Percentiles rank a stretch among this genome's conserved stretches.
Evolutionary conservation across 305 asterid species (phyloP).

Genomic region (Fraxinus baroniana): DNA sequence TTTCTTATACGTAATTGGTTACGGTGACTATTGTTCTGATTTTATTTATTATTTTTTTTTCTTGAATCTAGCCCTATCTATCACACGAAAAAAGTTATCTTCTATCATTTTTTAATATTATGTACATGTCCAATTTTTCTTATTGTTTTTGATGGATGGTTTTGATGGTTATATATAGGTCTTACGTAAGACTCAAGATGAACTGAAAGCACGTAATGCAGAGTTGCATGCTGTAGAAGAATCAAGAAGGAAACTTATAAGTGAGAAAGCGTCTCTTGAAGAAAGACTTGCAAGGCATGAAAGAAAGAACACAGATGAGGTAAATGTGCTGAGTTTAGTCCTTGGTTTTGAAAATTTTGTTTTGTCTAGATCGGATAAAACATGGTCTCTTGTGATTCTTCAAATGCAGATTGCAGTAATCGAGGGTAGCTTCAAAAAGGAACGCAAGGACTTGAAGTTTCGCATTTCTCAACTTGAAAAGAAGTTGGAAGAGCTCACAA

Average conservation of each 20-base stretch:
- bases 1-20: conserved; percentile 11
- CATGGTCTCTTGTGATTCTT: conserved; percentile 16
- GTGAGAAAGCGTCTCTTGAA: conserved; percentile 64
- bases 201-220: conserved; percentile 58
- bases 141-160: not conserved
- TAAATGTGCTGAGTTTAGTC: conserved; percentile 17
- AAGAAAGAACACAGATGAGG: conserved; percentile 65
- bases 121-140: not conserved
- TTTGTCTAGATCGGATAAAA: conserved; percentile 14
- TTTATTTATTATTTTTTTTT: not conserved
- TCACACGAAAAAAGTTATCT: not conserved
- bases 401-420: conserved; percentile 51
- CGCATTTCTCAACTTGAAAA: conserved; percentile 73
- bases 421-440: conserved; percentile 64
- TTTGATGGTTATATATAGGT: conserved; percentile 43
- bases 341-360: conserved; percentile 19
- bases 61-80: not conserved
- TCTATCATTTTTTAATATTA: not conserved
- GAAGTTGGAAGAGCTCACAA: conserved; percentile 59
- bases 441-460: conserved; percentile 52
- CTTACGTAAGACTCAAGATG: conserved; percentile 72
- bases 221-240: conserved; percentile 75
- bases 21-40: not conserved
- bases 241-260: conserved; percentile 60
- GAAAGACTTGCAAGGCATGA: conserved; percentile 65